These are phyloP conservation scores for Boehmeria nivea DNA, from an alignment of 306 rosid genomes.

Conservation along the genomic window DNA sequence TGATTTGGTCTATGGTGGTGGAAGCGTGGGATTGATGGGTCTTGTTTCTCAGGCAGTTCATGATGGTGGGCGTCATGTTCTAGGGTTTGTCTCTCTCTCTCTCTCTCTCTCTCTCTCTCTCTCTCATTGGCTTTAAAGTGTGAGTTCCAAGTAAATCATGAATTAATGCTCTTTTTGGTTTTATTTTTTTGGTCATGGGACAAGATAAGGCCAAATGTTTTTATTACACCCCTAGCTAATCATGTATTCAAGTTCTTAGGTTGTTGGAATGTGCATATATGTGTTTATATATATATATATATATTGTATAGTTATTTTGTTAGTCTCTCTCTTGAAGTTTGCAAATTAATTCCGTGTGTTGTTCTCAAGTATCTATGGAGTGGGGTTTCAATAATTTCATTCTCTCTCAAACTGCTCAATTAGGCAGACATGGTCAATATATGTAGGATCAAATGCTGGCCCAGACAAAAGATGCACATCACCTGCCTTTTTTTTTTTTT, in stretches of 20 bases:
- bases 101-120: constrained; percentile 14
- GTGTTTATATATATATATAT: too few species aligned
- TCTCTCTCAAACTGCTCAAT: constrained; percentile 4
- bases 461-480: constrained; percentile 10
- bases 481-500: constrained; percentile 10
- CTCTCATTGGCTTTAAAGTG: not conserved
- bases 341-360: too few species aligned
- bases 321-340: too few species aligned
- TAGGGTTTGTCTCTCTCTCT: constrained; percentile 62
- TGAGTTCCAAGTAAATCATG: constrained; percentile 16
- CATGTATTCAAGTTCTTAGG: not conserved
- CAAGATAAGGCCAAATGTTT: not conserved
- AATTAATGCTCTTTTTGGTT: too few species aligned
- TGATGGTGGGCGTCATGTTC: constrained; percentile 99
- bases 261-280: not conserved
- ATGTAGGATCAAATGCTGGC: constrained; percentile 38
- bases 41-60: constrained; percentile 99
- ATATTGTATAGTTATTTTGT: not conserved
- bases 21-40: constrained; percentile 99
- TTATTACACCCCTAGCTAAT: not conserved
- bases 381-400: constrained; percentile 31
- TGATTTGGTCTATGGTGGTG: constrained; percentile 99
- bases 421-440: constrained; percentile 24
- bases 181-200: not conserved
- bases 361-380: too few species aligned